Evolutionary conservation across 1,139 yeast genomes (phyloP).

Genomic region (Tardiomyces digboiensis): DNA sequence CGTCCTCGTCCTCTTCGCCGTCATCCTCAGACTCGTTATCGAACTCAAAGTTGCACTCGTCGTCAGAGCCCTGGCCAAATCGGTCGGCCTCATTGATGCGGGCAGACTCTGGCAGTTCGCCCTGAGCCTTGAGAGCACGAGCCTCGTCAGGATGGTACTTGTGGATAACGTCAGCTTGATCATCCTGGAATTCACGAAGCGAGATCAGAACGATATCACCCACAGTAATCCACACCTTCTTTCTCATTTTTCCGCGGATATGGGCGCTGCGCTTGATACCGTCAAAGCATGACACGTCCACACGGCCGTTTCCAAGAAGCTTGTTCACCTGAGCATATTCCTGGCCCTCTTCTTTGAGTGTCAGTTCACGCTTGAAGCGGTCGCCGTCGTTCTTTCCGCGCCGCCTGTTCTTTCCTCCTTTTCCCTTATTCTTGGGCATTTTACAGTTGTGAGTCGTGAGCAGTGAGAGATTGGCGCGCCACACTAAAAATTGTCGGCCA

Average conservation of each 20-base stretch:
- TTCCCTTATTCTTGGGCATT: conserved; percentile 50
- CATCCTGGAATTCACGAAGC: conserved; percentile 97
- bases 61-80: conserved; percentile 94
- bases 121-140: conserved; percentile 88
- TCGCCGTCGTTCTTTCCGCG: conserved; percentile 97
- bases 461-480: not conserved
- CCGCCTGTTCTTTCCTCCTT: conserved; percentile 74
- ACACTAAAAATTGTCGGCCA: not conserved
- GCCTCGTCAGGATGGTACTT: conserved; percentile 98
- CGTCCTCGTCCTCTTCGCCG: conserved; percentile 52
- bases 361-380: conserved; percentile 89
- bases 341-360: conserved; percentile 90
- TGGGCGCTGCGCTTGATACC: conserved; percentile 93
- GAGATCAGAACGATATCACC: conserved; percentile 97
- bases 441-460: not conserved
- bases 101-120: conserved; percentile 93
- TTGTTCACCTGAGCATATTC: conserved; percentile 98
- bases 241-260: conserved; percentile 97
- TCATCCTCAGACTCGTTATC: conserved; percentile 79
- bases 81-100: conserved; percentile 97
- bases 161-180: conserved; percentile 95
- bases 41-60: conserved; percentile 96
- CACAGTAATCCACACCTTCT: conserved; percentile 99
- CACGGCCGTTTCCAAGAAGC: conserved; percentile 98
- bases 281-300: conserved; percentile 92